Evolutionary conservation across 345 rosid species (phyloP).

Genomic region (Eucalyptus regnans): DNA sequence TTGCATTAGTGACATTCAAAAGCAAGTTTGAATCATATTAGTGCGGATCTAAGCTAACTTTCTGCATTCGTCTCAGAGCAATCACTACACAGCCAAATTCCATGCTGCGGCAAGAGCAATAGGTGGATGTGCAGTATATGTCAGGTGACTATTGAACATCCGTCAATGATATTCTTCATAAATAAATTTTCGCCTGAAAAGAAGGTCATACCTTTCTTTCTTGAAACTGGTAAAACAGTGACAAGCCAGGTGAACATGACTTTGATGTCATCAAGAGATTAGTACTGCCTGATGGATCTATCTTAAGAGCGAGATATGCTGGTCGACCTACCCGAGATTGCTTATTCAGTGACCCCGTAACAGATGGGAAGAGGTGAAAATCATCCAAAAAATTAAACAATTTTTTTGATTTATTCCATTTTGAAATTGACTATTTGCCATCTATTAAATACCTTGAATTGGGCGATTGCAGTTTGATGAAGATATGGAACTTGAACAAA

Average conservation of each 20-base stretch:
- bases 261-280: conserved; percentile 37
- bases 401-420: neutral
- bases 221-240: conserved; percentile 3
- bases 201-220: neutral
- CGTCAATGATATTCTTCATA: conserved; percentile 13
- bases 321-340: conserved; percentile 66
- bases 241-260: conserved; percentile 38
- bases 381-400: neutral
- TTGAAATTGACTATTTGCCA: neutral
- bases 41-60: neutral
- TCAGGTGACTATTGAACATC: neutral
- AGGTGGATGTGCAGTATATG: conserved; percentile 50
- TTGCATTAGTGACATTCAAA: neutral
- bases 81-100: conserved; percentile 42
- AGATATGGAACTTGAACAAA: conserved; percentile 67
- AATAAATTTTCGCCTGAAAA: neutral
- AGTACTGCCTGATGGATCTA: conserved; percentile 51
- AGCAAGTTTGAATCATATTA: neutral
- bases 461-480: conserved; percentile 31
- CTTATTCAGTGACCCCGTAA: conserved; percentile 44
- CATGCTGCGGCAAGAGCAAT: conserved; percentile 57
- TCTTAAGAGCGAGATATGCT: conserved; percentile 47
- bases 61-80: conserved; percentile 13
- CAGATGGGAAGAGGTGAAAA: conserved; percentile 47
- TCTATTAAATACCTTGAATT: neutral